These are phyloP conservation scores for Saccharata proteae DNA, from an alignment of 2,329 filamentous ascomycete genomes.

Conservation along the genomic window DNA sequence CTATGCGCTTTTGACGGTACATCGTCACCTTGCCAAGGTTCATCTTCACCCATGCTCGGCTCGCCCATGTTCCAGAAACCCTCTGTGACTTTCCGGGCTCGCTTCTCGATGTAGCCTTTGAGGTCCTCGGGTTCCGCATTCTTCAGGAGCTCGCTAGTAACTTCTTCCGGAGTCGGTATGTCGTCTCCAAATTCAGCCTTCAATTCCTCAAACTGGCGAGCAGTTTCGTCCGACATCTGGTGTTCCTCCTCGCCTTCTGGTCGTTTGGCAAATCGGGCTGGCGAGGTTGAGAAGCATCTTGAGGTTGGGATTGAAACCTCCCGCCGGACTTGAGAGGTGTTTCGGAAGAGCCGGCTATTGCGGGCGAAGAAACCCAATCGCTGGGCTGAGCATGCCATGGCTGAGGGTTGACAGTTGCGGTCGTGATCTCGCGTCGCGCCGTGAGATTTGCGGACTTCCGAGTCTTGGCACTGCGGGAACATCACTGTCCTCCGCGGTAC, in stretches of 20 bases:
- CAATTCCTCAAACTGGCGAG: constrained; percentile 4
- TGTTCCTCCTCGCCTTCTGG: constrained; percentile 2
- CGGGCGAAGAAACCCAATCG: constrained; percentile 7
- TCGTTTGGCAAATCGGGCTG: constrained; percentile 5
- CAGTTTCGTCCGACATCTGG: constrained; percentile 1
- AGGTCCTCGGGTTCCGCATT: constrained; percentile 1
- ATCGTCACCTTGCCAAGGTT: constrained; percentile 53
- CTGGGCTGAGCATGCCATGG: constrained; percentile 8
- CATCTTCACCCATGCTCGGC: constrained; percentile 14
- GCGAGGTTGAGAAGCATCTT: constrained; percentile 6
- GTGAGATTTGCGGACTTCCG: too few species aligned
- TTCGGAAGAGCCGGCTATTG: not conserved
- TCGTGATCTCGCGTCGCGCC: constrained; percentile 1
- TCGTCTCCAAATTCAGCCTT: constrained; percentile 7
- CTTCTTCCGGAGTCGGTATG: constrained; percentile 4
- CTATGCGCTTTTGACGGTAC: constrained; percentile 72
- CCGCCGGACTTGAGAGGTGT: not conserved
- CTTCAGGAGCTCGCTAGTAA: constrained; percentile 1
- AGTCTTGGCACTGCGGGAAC: constrained; percentile 5
- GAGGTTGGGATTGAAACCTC: constrained; percentile 4
- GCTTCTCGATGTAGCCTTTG: constrained; percentile 1
- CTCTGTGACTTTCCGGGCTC: constrained; percentile 4
- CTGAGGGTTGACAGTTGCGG: not conserved
- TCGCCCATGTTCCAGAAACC: constrained; percentile 27
- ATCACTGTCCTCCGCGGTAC: not conserved